Conservation (phyloP, 371 early-diverging fungal genomes). For the Nosema granulosis region DNA sequence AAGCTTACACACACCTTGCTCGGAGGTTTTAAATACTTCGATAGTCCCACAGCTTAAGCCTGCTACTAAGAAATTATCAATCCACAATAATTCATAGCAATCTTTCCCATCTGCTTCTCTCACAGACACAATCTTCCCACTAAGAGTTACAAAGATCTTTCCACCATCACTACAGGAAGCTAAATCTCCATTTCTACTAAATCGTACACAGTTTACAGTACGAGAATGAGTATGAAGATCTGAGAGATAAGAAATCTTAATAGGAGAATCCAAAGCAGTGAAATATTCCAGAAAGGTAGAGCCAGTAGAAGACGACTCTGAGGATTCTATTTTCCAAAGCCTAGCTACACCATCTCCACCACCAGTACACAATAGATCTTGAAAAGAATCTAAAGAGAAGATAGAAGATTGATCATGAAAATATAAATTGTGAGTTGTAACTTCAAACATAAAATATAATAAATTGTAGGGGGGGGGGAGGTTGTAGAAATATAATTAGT, state of each 20-base stretch:
- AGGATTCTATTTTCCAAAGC: conserved; percentile 57
- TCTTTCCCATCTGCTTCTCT: conserved; percentile 60
- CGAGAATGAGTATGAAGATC: conserved; percentile 56
- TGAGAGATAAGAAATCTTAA: conserved; percentile 42
- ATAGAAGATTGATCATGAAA: conserved; percentile 66
- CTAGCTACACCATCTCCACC: conserved; percentile 63
- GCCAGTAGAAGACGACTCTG: not conserved
- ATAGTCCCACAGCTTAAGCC: conserved; percentile 49
- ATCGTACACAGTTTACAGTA: conserved; percentile 62
- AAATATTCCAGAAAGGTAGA: conserved; percentile 40
- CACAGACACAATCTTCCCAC: conserved; percentile 20
- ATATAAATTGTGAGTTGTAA: conserved; percentile 64
- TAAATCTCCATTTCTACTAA: conserved; percentile 46
- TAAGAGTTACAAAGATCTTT: conserved; percentile 49
- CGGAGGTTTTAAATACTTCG: conserved; percentile 28
- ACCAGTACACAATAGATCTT: conserved; percentile 59
- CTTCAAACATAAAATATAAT: no score
- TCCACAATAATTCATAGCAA: conserved; percentile 64
- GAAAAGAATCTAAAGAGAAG: conserved; percentile 50
- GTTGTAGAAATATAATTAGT: no score
- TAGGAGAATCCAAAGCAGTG: conserved; percentile 52
- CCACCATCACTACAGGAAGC: conserved; percentile 64
- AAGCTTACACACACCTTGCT: not conserved
- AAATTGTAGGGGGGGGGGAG: not conserved
- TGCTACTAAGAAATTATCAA: conserved; percentile 39